Percentiles rank a stretch among this genome's conserved stretches.
These are phyloP conservation scores for Psilocybe cubensis DNA, from an alignment of 768 basidiomycete genomes.

Conservation along the genomic window DNA sequence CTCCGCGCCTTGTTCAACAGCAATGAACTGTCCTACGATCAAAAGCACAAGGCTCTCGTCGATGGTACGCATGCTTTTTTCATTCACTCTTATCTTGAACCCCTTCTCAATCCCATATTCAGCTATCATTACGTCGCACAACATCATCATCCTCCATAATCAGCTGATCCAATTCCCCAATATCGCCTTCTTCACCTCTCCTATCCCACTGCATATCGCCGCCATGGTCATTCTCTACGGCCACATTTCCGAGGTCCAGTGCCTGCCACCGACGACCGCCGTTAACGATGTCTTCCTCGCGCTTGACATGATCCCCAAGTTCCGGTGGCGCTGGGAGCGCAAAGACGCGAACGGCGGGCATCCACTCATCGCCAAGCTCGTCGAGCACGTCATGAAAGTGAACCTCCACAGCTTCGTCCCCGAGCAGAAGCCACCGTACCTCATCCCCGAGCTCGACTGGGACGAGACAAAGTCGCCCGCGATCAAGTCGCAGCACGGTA, in stretches of 20 bases:
- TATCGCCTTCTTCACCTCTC: constrained; percentile 87
- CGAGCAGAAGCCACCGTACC: constrained; percentile 37
- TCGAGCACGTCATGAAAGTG: constrained; percentile 78
- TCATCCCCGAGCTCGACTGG: constrained; percentile 60
- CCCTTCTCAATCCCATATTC: too few relatives aligned
- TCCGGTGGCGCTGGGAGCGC: constrained; percentile 92
- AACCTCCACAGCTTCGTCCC: constrained; percentile 66
- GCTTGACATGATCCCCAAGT: constrained; percentile 84
- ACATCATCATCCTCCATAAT: constrained; percentile 83
- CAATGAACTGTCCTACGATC: constrained; percentile 66
- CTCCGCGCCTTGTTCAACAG: constrained; percentile 80
- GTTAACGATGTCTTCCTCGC: constrained; percentile 87
- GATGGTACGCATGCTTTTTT: constrained; percentile 58
- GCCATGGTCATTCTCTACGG: constrained; percentile 92
- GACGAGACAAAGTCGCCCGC: constrained; percentile 47
- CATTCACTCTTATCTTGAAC: neutral
- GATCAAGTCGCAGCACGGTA: constrained; percentile 42
- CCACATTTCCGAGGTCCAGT: constrained; percentile 78
- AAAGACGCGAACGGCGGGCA: constrained; percentile 81
- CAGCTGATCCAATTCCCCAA: constrained; percentile 85
- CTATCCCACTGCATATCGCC: constrained; percentile 86
- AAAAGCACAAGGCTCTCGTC: constrained; percentile 71
- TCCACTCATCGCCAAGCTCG: constrained; percentile 83
- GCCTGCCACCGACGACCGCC: constrained; percentile 63
- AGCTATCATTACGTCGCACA: constrained; percentile 89